Evolutionary conservation across 2,329 filamentous ascomycete genomes (phyloP), one percentile per base, ranked within the genome.

Genomic region (Verticillium nonalfalfae): DNA sequence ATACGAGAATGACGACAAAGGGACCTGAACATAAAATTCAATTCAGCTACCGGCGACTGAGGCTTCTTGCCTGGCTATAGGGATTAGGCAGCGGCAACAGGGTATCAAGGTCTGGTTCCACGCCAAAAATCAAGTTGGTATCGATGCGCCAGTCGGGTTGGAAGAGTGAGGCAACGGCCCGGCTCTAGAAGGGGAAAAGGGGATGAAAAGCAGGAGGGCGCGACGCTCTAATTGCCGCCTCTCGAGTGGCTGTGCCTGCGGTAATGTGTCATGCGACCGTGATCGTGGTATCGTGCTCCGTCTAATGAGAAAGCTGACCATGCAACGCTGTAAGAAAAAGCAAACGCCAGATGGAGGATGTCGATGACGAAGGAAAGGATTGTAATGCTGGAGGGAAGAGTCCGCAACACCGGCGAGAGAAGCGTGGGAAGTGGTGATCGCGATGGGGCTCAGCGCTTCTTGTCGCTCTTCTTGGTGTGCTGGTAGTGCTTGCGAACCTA

Each of bases 401-500:
- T 50, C 7, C 21, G 7, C 15, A 18, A 7, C 26, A 26, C 3
- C 9, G 40, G 18, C 40, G 40, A 21, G n/a, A n/a, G 40, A 7
- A 9, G 7, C 40, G 40, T 11, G 18, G 40, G 21, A 26, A 21
- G n/a, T 6, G 40, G 40, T 26, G n/a, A 50, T 50, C 40, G n/a
- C 11, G 18, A 11, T n/a, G 40, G 21, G 38, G 40, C 40, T 50
- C 60, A 63, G 58, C 63, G 63, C 57, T 64, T 63, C 57, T 64
- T 64, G 13, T 64, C 63, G 33, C 59, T 61, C 57, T 59, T 56
- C 14, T 38, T 13, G 21, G 40, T 38, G 62, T 64, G 63, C 31
- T 64, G 63, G 58, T 63, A 59, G 26, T 64, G 61, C 39, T 64
- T 64, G 59, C 63, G 63, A 35, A 64, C 61, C 63, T 64, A 38